Conservation (phyloP, 768 basidiomycete species). For the Boletus rex-veris region DNA sequence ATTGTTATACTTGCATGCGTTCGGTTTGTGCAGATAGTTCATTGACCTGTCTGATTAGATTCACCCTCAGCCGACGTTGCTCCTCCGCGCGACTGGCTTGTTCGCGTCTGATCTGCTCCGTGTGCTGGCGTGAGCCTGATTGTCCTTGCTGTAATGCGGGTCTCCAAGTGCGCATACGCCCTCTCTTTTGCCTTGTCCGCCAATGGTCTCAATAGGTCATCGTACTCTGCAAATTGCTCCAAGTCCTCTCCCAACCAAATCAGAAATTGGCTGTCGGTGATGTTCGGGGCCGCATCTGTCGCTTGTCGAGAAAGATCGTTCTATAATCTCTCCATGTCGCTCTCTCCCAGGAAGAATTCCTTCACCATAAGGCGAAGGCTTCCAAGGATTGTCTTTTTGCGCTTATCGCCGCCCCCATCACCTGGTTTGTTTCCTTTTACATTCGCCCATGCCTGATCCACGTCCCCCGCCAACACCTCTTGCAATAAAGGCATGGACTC, state of each 20-base stretch:
- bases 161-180: not conserved
- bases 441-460: conserved; percentile 3
- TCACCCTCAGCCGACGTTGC: conserved; percentile 4
- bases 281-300: not conserved
- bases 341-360: not conserved
- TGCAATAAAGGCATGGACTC: not conserved
- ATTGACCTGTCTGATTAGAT: conserved; percentile 21
- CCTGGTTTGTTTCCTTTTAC: not conserved
- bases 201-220: not conserved
- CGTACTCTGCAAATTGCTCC: not conserved
- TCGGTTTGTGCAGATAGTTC: not conserved
- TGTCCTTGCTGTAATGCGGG: not conserved
- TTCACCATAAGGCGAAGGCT: not conserved
- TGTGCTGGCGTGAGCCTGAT: conserved; percentile 5
- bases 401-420: too few species aligned
- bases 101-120: not conserved
- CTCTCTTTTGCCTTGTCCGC: not conserved
- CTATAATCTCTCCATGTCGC: not conserved
- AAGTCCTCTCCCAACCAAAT: not conserved
- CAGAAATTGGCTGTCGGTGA: not conserved
- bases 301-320: not conserved
- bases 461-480: conserved; percentile 2
- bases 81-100: conserved; percentile 7
- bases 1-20: not conserved
- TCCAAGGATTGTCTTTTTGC: not conserved